Percentiles rank a stretch among this genome's conserved stretches.
These are phyloP conservation scores for Penstemon davidsonii DNA, from an alignment of 257 asterid species.

Conservation along the genomic window DNA sequence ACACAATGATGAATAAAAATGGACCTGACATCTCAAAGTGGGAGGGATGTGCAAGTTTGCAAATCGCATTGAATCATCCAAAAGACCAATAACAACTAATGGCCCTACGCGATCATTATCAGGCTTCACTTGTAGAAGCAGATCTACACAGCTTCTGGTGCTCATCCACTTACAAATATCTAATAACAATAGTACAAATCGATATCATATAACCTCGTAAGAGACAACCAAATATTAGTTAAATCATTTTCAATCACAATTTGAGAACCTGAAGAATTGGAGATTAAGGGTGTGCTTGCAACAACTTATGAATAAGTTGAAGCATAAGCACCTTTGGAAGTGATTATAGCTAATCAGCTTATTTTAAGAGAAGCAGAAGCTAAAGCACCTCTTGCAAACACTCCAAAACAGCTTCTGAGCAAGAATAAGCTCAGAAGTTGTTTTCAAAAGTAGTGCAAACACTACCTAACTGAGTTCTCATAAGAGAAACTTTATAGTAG, in stretches of 20 bases:
- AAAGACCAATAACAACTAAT: conserved; percentile 64
- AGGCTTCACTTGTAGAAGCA: conserved; percentile 62
- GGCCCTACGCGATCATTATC: conserved; percentile 75
- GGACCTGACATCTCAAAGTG: conserved; percentile 68
- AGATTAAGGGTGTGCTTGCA: not conserved
- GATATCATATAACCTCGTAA: conserved; percentile 21
- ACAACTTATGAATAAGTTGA: not conserved
- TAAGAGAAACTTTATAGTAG: not conserved
- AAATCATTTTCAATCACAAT: not conserved
- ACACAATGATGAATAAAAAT: not conserved
- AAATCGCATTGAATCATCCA: conserved; percentile 45
- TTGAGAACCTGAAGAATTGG: not conserved
- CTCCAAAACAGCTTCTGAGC: too few species aligned
- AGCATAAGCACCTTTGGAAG: not conserved
- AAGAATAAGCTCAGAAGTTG: too few species aligned
- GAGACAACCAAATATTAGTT: not conserved
- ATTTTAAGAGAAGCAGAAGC: too few species aligned
- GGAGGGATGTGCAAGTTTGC: conserved; percentile 49
- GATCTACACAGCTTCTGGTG: conserved; percentile 47
- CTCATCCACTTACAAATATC: conserved; percentile 78
- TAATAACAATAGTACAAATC: conserved; percentile 27
- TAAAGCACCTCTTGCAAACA: not conserved
- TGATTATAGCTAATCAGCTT: too few species aligned
- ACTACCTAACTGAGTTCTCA: not conserved
- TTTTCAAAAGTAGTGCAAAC: too few species aligned